Percentiles rank a stretch among this genome's conserved stretches.
These are phyloP conservation scores for Trypanosoma brucei DNA, from an alignment of 208 protist genomes.

Conservation along the genomic window DNA sequence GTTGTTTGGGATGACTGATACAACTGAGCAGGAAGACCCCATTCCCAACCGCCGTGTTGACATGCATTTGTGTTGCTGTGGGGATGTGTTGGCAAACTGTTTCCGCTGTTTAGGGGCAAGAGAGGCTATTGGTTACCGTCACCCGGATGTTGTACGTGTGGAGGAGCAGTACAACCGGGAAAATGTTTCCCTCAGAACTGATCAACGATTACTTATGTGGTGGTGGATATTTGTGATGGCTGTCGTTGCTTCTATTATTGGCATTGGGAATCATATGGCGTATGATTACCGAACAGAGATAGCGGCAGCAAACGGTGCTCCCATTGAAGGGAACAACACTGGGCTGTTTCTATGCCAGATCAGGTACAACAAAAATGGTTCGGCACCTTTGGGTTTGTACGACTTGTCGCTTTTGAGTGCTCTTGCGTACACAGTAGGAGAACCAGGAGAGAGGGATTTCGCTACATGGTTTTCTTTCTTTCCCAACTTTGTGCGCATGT, in stretches of 20 bases:
- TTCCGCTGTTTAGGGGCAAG: slow-evolving; percentile 67
- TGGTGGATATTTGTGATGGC: slow-evolving; percentile 86
- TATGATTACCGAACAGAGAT: slow-evolving; percentile 52
- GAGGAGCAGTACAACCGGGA: slow-evolving; percentile 47
- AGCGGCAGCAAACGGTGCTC: slow-evolving; percentile 18
- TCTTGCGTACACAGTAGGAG: slow-evolving; percentile 67
- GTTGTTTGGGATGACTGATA: slow-evolving; percentile 24
- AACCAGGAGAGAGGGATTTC: slow-evolving; percentile 66
- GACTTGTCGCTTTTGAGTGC: slow-evolving; percentile 73
- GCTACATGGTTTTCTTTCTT: slow-evolving; percentile 66
- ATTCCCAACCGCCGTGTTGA: slow-evolving; percentile 33
- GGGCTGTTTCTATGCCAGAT: slow-evolving; percentile 32
- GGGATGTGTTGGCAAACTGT: slow-evolving; percentile 57
- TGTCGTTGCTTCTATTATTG: slow-evolving; percentile 66
- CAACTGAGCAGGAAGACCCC: slow-evolving; percentile 29
- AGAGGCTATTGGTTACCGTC: slow-evolving; percentile 60
- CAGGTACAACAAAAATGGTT: slow-evolving; percentile 53
- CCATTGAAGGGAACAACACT: slow-evolving; percentile 21
- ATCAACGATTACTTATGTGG: slow-evolving; percentile 70
- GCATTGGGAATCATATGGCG: slow-evolving; percentile 45
- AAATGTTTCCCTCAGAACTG: slow-evolving; percentile 57
- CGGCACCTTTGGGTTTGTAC: slow-evolving; percentile 39
- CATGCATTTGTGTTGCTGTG: slow-evolving; percentile 81
- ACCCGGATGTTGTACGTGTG: slow-evolving; percentile 67
- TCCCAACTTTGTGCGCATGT: slow-evolving; percentile 51